These are phyloP conservation scores for Lactuca sativa DNA, from an alignment of 129 eudicot species.

Conservation along the genomic window DNA sequence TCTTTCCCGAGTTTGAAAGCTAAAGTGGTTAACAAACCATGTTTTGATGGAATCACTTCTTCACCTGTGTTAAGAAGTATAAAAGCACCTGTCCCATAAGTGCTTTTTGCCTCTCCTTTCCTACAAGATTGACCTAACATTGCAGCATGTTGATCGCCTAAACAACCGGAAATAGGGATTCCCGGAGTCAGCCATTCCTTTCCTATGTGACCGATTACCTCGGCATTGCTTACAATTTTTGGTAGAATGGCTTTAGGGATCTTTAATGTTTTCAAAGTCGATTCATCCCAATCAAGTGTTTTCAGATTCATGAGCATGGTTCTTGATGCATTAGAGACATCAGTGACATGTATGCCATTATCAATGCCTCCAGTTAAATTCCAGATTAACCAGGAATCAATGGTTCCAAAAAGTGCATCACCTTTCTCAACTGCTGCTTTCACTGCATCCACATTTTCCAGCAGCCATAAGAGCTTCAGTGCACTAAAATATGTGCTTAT, in stretches of 20 bases:
- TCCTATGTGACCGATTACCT: constrained; percentile 66
- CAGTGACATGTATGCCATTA: constrained; percentile 80
- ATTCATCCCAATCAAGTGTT: constrained; percentile 74
- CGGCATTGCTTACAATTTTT: constrained; percentile 83
- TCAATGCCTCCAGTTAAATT: constrained; percentile 79
- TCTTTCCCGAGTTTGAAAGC: constrained; percentile 88
- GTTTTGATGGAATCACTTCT: constrained; percentile 63
- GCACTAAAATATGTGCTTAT: constrained; percentile 98
- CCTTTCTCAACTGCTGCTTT: constrained; percentile 66
- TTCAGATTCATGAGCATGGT: constrained; percentile 94
- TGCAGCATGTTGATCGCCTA: constrained; percentile 98
- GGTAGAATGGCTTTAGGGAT: constrained; percentile 68
- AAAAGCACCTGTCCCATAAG: constrained; percentile 96
- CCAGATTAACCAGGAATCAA: constrained; percentile 95
- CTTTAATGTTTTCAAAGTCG: constrained; percentile 46
- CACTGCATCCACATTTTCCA: constrained; percentile 76
- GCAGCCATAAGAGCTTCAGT: constrained; percentile 76
- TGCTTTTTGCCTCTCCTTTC: constrained; percentile 96
- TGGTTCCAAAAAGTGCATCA: constrained; percentile 92
- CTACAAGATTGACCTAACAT: constrained; percentile 94
- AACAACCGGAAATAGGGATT: constrained; percentile 89
- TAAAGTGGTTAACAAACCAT: constrained; percentile 80
- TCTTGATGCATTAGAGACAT: constrained; percentile 89
- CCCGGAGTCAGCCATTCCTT: constrained; percentile 85
- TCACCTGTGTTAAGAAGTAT: constrained; percentile 90